Conservation (phyloP, 192 early-diverging fungal genomes). For the Umbelopsis sp. region DNA sequence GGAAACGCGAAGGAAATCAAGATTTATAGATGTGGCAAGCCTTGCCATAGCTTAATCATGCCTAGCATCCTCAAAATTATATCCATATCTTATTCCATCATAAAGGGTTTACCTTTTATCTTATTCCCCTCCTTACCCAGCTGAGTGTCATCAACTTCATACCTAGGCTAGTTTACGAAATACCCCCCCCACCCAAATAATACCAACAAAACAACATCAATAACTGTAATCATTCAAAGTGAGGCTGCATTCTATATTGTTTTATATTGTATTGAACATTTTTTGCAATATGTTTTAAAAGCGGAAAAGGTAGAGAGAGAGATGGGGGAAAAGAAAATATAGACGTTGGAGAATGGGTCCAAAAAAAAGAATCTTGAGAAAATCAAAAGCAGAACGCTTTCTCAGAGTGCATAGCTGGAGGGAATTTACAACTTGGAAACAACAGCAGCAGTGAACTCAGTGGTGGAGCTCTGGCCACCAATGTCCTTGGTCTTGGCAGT, state of each 20-base stretch:
- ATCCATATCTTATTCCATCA: background rate
- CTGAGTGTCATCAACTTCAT: no score
- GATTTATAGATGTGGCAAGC: slow-evolving; percentile 16
- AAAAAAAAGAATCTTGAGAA: slow-evolving; percentile 7
- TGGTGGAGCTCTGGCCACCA: slow-evolving; percentile 84
- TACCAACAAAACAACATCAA: no score
- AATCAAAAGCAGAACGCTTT: slow-evolving; percentile 14
- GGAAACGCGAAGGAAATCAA: background rate
- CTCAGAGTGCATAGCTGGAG: background rate
- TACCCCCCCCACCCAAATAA: no score
- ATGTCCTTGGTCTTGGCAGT: slow-evolving; percentile 84
- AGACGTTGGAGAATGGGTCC: slow-evolving; percentile 1
- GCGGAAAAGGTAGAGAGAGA: background rate
- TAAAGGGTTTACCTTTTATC: no score
- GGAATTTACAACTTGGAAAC: slow-evolving; percentile 71
- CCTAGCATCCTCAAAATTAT: background rate
- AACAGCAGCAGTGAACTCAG: slow-evolving; percentile 92
- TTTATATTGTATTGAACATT: slow-evolving; percentile 13
- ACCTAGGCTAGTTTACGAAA: no score
- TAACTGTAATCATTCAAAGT: background rate
- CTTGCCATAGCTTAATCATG: background rate
- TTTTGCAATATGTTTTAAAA: background rate
- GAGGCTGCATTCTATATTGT: slow-evolving; percentile 17
- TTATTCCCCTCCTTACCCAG: no score
- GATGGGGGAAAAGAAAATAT: slow-evolving; percentile 5